A percentile compares a stretch with the other conserved stretches of the same genome.
Evolutionary conservation across 2,329 filamentous ascomycete genomes (phyloP).

Genomic region (Didymella pinodella): DNA sequence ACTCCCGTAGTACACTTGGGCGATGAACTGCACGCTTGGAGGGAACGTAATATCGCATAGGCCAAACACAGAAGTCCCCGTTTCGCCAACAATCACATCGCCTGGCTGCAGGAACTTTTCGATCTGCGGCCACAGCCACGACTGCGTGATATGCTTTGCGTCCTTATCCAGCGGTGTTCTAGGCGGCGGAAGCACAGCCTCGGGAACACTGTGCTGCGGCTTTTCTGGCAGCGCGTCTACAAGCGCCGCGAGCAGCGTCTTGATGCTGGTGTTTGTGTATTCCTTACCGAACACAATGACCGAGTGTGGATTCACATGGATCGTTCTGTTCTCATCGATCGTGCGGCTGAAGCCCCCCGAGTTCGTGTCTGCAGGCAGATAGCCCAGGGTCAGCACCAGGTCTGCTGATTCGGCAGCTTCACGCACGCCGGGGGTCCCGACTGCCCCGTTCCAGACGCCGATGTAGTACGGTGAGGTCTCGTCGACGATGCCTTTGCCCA

Average conservation of each 20-base stretch:
- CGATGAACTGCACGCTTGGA: conserved; percentile 38
- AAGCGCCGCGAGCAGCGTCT: conserved; percentile 47
- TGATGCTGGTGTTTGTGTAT: conserved; percentile 48
- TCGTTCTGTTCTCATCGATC: conserved; percentile 38
- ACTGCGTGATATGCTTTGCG: conserved; percentile 53
- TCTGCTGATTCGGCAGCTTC: conserved; percentile 50
- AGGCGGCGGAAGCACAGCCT: conserved; percentile 39
- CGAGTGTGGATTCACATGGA: conserved; percentile 50
- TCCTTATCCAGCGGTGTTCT: conserved; percentile 42
- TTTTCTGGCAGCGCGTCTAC: conserved; percentile 30
- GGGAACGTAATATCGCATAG: conserved; percentile 48
- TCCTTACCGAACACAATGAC: conserved; percentile 49
- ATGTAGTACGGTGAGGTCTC: conserved; percentile 52
- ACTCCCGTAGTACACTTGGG: conserved; percentile 55
- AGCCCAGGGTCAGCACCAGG: conserved; percentile 51
- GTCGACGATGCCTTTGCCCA: conserved; percentile 56
- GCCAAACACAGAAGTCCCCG: conserved; percentile 53
- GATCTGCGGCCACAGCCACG: conserved; percentile 55
- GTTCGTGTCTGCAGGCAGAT: conserved; percentile 55
- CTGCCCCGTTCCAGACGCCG: conserved; percentile 54
- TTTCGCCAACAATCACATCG: conserved; percentile 54
- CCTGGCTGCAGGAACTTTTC: conserved; percentile 46
- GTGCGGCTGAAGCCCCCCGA: conserved; percentile 52
- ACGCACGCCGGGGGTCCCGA: conserved; percentile 49
- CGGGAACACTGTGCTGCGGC: conserved; percentile 35